These are phyloP conservation scores for Erodium moschatum DNA, from an alignment of 441 rosid species.

Conservation along the genomic window DNA sequence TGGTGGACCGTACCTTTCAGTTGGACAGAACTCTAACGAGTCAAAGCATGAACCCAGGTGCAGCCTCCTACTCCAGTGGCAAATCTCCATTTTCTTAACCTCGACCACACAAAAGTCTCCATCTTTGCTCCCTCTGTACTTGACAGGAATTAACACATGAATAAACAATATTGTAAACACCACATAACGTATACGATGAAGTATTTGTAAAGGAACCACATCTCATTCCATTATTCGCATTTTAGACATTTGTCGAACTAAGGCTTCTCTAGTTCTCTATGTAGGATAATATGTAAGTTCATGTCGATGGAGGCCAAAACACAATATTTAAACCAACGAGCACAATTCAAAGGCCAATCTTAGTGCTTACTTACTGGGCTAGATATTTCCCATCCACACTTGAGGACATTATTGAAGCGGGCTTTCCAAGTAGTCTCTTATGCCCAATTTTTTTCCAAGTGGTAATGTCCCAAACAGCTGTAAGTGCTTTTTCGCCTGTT, in stretches of 20 bases:
- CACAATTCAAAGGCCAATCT: background rate
- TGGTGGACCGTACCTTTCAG: constrained; percentile 46
- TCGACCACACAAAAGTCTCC: constrained; percentile 79
- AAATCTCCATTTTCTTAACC: constrained; percentile 78
- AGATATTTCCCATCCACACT: constrained; percentile 33
- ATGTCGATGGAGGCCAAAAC: background rate
- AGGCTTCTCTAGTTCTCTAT: background rate
- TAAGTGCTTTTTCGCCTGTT: too few relatives aligned
- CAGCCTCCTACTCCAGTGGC: constrained; percentile 81
- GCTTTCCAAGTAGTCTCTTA: too few relatives aligned
- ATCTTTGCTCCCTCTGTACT: constrained; percentile 74
- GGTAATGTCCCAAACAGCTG: too few relatives aligned
- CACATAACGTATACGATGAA: background rate
- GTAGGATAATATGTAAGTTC: background rate
- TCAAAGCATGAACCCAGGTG: constrained; percentile 65
- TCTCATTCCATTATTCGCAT: background rate
- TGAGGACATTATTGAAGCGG: too few relatives aligned
- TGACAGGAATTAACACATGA: constrained; percentile 10
- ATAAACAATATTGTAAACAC: background rate
- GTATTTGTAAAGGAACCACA: background rate
- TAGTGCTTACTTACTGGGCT: constrained; percentile 51
- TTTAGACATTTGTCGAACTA: background rate
- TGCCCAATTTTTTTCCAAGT: too few relatives aligned
- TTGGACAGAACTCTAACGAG: constrained; percentile 75
- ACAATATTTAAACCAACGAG: background rate